Percentiles rank a stretch among this genome's conserved stretches.
Evolutionary conservation across 805 yeast species (phyloP).

Genomic region (Suhomyces sp.): DNA sequence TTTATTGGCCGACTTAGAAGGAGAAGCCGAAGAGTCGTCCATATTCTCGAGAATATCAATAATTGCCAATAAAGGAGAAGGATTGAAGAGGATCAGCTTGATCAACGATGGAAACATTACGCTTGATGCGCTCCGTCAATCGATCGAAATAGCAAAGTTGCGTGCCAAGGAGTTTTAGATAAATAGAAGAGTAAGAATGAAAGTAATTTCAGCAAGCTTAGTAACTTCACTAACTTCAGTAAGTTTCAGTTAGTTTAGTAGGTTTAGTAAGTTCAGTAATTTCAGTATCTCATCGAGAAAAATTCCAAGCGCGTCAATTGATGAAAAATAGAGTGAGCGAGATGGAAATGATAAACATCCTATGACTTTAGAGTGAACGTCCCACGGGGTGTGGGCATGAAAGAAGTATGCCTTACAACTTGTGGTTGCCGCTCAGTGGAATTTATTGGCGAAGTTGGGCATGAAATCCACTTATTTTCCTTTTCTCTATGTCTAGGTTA

Average conservation of each 20-base stretch:
- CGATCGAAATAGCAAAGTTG: constrained; percentile 46
- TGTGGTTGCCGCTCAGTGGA: too few species aligned
- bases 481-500: too few species aligned
- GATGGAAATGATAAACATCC: too few species aligned
- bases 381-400: too few species aligned
- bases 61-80: constrained; percentile 25
- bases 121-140: constrained; percentile 43
- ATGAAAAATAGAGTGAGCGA: background rate
- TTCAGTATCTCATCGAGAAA: background rate
- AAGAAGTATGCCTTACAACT: too few species aligned
- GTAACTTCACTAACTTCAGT: too few species aligned
- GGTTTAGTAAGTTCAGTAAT: too few species aligned
- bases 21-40: constrained; percentile 75
- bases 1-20: constrained; percentile 73
- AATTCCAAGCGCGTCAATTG: background rate
- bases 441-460: too few species aligned
- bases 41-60: constrained; percentile 53
- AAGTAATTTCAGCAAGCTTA: too few species aligned
- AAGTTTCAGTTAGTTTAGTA: too few species aligned
- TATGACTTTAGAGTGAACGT: too few species aligned
- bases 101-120: constrained; percentile 42
- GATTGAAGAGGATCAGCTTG: constrained; percentile 14
- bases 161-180: constrained; percentile 40
- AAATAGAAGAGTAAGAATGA: background rate
- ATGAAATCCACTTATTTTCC: too few species aligned